Percentiles rank a stretch among this genome's conserved stretches.
These are phyloP conservation scores for Mrakia blollopis DNA, from an alignment of 768 basidiomycete species.

Conservation along the genomic window DNA sequence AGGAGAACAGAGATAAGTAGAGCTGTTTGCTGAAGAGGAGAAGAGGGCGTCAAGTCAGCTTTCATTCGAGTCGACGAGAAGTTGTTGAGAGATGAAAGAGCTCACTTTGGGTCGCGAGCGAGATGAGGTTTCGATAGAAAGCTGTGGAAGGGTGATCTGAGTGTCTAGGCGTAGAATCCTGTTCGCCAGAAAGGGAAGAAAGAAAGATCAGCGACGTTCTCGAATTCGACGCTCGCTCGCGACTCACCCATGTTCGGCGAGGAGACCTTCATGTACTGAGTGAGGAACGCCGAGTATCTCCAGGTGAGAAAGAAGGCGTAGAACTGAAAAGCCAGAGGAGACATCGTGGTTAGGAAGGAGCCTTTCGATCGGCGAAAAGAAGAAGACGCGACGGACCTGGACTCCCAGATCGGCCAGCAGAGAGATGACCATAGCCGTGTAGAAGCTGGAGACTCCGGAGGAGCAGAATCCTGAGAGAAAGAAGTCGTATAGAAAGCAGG, in stretches of 20 bases:
- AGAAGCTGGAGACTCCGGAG: constrained; percentile 57
- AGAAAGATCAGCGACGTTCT: constrained; percentile 39
- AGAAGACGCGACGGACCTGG: constrained; percentile 51
- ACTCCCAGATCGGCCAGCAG: constrained; percentile 62
- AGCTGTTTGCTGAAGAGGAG: constrained; percentile 22
- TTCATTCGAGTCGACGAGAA: constrained; percentile 52
- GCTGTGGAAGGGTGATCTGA: no score
- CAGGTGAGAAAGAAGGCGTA: constrained; percentile 74
- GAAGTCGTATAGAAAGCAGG: background rate
- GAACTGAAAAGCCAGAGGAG: constrained; percentile 47
- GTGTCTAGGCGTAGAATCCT: constrained; percentile 30
- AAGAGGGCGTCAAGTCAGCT: constrained; percentile 2
- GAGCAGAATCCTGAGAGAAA: constrained; percentile 51
- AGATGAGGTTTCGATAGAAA: constrained; percentile 19
- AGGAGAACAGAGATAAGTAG: background rate
- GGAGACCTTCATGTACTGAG: constrained; percentile 62
- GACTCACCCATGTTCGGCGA: constrained; percentile 58
- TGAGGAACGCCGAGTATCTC: constrained; percentile 66
- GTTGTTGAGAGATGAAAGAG: constrained; percentile 27
- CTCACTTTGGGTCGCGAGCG: no score
- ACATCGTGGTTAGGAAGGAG: constrained; percentile 16
- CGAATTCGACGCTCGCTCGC: constrained; percentile 31
- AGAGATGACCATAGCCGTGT: constrained; percentile 61
- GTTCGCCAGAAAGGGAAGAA: constrained; percentile 46
- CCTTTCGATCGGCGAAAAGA: no score